phyloP scores from a whole-genome alignment of 73 alveolate species.

The Paramecium sonneborni region DNA sequence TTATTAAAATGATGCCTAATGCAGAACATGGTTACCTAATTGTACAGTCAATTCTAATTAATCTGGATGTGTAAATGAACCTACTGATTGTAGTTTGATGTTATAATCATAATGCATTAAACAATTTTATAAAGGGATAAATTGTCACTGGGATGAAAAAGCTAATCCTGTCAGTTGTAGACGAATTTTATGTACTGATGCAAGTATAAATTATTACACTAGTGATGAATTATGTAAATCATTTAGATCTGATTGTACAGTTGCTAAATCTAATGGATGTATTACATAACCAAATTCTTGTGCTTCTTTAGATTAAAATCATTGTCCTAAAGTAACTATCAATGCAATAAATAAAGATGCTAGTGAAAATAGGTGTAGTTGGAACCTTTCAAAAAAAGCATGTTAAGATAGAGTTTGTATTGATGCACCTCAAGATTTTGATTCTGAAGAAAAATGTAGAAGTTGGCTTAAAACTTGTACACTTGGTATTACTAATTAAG shows the following conservation, averaged over 20 bases:
- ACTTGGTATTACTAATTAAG: not conserved
- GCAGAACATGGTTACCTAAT: not conserved
- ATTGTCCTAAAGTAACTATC: not conserved
- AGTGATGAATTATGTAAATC: not conserved
- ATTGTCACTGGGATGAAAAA: not conserved
- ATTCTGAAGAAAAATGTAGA: not conserved
- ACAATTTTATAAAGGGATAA: not conserved
- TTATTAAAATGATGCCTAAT: not conserved
- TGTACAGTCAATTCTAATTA: not conserved
- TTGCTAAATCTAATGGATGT: not conserved
- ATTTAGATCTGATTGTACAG: not conserved
- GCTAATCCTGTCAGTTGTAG: slow-evolving; percentile 33
- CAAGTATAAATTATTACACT: not conserved
- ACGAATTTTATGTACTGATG: not conserved
- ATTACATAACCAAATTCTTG: not conserved
- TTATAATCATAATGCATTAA: not conserved
- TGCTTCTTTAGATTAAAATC: not conserved
- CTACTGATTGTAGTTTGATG: not conserved
- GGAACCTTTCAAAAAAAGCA: not conserved
- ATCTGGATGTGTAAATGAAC: not conserved
- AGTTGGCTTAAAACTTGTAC: slow-evolving; percentile 13
- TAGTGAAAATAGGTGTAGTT: not conserved
- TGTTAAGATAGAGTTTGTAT: slow-evolving; percentile 24
- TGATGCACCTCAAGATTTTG: not conserved
- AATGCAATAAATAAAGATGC: not conserved